A percentile compares a stretch with the other conserved stretches of the same genome.
These are phyloP conservation scores for Venturia carpophila DNA, from an alignment of 2,329 filamentous ascomycete species.

Conservation along the genomic window DNA sequence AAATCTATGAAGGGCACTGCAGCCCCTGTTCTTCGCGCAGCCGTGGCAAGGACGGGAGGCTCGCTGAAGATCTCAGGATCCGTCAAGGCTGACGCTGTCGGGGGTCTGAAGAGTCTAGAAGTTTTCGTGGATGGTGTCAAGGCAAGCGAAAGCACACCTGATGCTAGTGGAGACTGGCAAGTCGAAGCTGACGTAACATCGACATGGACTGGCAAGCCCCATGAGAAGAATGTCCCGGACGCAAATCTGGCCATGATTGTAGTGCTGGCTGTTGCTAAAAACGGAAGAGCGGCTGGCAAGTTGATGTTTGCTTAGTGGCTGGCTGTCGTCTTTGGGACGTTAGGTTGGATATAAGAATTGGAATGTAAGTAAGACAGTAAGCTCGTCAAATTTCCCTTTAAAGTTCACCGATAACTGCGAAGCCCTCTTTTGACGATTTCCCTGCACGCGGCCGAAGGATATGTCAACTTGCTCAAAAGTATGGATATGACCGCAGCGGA, in stretches of 20 bases:
- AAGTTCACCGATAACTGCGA: not conserved
- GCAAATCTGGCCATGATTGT: constrained; percentile 1
- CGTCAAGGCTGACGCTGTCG: not conserved
- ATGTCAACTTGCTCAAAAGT: not conserved
- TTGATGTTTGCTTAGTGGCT: not conserved
- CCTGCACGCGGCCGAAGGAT: not conserved
- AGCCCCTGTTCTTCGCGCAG: not conserved
- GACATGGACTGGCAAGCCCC: not conserved
- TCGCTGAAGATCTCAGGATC: not conserved
- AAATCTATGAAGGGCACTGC: not conserved
- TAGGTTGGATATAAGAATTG: not conserved
- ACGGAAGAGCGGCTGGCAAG: constrained; percentile 5
- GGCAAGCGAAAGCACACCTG: not conserved
- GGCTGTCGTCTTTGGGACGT: not conserved
- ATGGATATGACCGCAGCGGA: not conserved
- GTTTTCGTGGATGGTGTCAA: constrained; percentile 4
- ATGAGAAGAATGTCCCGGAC: constrained; percentile 7
- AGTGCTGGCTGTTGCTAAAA: not conserved
- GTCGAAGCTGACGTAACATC: not conserved
- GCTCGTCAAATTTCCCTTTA: not conserved
- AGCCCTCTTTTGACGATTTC: not conserved
- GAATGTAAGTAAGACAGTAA: not conserved
- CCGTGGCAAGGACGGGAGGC: not conserved
- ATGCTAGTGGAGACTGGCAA: not conserved
- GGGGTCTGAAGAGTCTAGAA: not conserved